phyloP scores from a whole-genome alignment of 345 rosid species.

The Gossypium bickii region DNA sequence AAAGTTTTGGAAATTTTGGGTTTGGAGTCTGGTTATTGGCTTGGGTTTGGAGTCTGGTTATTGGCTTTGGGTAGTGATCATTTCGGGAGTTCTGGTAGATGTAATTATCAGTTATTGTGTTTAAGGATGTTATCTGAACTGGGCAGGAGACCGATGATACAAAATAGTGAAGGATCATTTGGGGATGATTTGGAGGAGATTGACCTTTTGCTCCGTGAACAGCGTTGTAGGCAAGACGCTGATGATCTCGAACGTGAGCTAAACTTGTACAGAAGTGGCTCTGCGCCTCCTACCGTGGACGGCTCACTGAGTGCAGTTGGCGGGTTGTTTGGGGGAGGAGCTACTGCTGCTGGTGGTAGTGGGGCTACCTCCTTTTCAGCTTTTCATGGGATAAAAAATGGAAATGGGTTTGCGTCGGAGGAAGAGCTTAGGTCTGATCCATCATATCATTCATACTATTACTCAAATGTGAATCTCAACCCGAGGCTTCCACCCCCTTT shows the following conservation, averaged over 20 bases:
- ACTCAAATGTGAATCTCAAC: constrained; percentile 72
- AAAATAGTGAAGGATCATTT: constrained; percentile 61
- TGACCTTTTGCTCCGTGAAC: constrained; percentile 47
- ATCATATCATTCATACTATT: constrained; percentile 58
- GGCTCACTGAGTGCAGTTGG: constrained; percentile 59
- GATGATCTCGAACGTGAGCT: constrained; percentile 62
- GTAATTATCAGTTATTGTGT: constrained; percentile 16
- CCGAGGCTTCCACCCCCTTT: constrained; percentile 94
- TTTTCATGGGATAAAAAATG: constrained; percentile 39
- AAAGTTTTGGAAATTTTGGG: constrained; percentile 26
- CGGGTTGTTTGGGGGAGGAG: constrained; percentile 49
- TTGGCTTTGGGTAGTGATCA: constrained; percentile 23
- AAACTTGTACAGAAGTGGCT: constrained; percentile 66
- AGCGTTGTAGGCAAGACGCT: constrained; percentile 45
- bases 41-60: constrained; percentile 24
- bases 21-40: constrained; percentile 21
- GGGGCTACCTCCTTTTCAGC: constrained; percentile 31
- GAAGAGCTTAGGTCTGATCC: constrained; percentile 87
- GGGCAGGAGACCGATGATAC: constrained; percentile 57
- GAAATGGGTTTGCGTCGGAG: constrained; percentile 44
- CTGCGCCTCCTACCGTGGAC: constrained; percentile 76
- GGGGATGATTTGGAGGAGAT: constrained; percentile 79
- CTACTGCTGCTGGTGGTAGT: constrained; percentile 15
- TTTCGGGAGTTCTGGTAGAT: not conserved
- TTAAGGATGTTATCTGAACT: constrained; percentile 58